Base-by-base conservation (phyloP, 495 filamentous ascomycete species). In the Penicillium cosmopolitanum region DNA sequence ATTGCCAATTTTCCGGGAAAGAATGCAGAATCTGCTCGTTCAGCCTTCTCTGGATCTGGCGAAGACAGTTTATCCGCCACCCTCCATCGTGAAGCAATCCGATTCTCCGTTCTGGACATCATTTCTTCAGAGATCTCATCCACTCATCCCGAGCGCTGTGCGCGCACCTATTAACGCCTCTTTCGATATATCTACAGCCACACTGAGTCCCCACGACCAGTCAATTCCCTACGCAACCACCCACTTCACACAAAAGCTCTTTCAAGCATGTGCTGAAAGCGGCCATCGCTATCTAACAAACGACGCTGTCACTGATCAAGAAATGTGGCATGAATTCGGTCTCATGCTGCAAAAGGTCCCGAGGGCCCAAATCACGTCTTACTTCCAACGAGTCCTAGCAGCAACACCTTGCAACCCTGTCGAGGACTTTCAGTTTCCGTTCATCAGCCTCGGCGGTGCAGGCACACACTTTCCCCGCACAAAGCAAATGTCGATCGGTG, bases 271-370 rank as follows among this genome's bases (percentile, higher is more conserved):
- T 12, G 62, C 57, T 16, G 42, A 62, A 55, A 62, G 38, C 34
- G 65, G 65, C 11, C 40, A 62, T 51, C 55, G 53, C 7, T 60
- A 25, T 11, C 42, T 67, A 1, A 56, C 33, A 3, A 57, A 57
- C 18, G 12, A 19, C 2, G 31, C 18, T 12, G 56, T 52, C 11
- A 54, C 21, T 13, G 65, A 65, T 35, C 46, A 58, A 21, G 44
- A 58, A 11, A 56, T 65, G 19, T 62, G 58, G 62, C 63, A 48
- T 31, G 36, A 62, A 11, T 67, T 67, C 9, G 56, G 56, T 8
- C 56, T 65, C 16, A 13, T 65, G 18, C 13, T 67, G n/a, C 53
- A 62, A 57, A 33, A 44, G 23, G 23, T 57, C 23, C 50, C 62
- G 35, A 58, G 65, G 6, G 38, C 44, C 0, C 51, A 67, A 4